Evolutionary conservation across 257 asterid species (phyloP).

Genomic region (Solanum rostratum): DNA sequence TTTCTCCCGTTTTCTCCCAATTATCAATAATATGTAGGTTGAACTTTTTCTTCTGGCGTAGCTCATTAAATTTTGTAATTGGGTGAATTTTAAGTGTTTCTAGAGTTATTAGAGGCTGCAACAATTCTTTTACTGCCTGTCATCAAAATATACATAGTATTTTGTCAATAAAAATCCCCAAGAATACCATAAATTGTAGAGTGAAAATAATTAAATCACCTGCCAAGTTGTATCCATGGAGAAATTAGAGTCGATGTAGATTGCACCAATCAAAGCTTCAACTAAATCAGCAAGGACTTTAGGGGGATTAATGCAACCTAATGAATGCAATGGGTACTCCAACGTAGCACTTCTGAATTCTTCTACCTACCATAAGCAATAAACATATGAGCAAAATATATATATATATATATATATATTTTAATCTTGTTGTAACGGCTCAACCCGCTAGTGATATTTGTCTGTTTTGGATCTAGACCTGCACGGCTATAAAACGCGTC

Average conservation of each 20-base stretch:
- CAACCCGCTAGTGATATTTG: no score
- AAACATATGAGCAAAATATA: not conserved
- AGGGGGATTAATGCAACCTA: slow-evolving; percentile 37
- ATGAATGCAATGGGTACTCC: slow-evolving; percentile 39
- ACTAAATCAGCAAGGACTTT: slow-evolving; percentile 47
- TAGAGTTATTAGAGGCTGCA: slow-evolving; percentile 33
- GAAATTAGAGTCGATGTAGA: slow-evolving; percentile 20
- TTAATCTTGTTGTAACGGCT: no score
- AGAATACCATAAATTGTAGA: not conserved
- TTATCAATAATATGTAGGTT: slow-evolving; percentile 2
- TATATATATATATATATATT: no score
- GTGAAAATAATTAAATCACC: slow-evolving; percentile 8
- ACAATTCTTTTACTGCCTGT: slow-evolving; percentile 19
- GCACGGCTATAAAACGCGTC: no score
- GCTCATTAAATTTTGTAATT: slow-evolving; percentile 12
- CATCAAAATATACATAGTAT: not conserved
- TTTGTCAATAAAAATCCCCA: not conserved
- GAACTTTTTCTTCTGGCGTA: slow-evolving; percentile 24
- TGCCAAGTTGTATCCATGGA: slow-evolving; percentile 25
- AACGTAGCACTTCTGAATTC: slow-evolving; percentile 19
- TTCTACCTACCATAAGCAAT: slow-evolving; percentile 15
- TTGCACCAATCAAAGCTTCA: slow-evolving; percentile 47
- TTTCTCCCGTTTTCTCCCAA: slow-evolving; percentile 28
- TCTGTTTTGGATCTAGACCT: no score
- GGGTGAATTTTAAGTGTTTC: slow-evolving; percentile 26